A percentile compares a stretch with the other conserved stretches of the same genome.
Evolutionary conservation across 441 rosid genomes (phyloP).

Genomic region (Jatropha podagrica): DNA sequence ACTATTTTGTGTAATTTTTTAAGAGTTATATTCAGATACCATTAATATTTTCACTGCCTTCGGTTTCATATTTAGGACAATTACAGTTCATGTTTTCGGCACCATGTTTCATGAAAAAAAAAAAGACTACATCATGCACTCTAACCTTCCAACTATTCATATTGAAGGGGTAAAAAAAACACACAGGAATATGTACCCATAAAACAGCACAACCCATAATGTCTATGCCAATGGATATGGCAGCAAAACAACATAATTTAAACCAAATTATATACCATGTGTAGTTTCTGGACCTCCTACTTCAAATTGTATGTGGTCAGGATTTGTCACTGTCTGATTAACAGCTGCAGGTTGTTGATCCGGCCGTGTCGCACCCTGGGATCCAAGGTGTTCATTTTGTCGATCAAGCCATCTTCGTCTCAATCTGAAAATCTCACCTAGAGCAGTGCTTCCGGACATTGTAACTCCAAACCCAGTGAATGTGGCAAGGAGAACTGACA

Average conservation of each 20-base stretch:
- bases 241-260: neutral
- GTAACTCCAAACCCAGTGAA: slow-evolving; percentile 76
- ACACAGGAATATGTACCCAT: neutral
- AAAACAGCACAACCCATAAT: slow-evolving; percentile 6
- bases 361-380: slow-evolving; percentile 24
- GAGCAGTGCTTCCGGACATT: slow-evolving; percentile 56
- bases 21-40: too few species aligned
- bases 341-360: slow-evolving; percentile 30
- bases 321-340: slow-evolving; percentile 21
- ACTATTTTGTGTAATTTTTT: too few species aligned
- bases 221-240: neutral
- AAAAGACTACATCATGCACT: neutral
- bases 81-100: neutral
- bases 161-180: neutral
- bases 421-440: slow-evolving; percentile 48
- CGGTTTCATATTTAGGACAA: too few species aligned
- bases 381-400: slow-evolving; percentile 24
- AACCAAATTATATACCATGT: slow-evolving; percentile 2
- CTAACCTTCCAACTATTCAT: neutral
- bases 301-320: slow-evolving; percentile 26
- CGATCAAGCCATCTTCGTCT: slow-evolving; percentile 32
- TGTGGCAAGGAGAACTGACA: slow-evolving; percentile 70
- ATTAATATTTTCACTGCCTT: too few species aligned
- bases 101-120: neutral
- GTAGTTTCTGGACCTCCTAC: slow-evolving; percentile 24